Evolutionary conservation across 495 filamentous ascomycete species (phyloP), one percentile per base, ranked within the genome.

Genomic region (Penicillium paradoxum): DNA sequence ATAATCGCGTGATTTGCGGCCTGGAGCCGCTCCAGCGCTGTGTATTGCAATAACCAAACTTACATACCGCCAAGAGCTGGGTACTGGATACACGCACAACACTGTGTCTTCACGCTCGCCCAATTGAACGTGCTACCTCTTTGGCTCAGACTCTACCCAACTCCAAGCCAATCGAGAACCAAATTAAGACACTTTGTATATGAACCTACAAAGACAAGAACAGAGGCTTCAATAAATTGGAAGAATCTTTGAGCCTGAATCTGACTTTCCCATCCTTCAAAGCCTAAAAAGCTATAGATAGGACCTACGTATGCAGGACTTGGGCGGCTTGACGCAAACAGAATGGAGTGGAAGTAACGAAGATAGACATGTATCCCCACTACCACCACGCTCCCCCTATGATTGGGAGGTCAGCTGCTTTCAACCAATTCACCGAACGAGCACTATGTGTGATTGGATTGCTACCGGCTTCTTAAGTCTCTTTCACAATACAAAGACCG

Each of bases 41-140:
- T 9, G 55, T 53, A 53, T 53, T 45, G 6, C 3, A 21, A 13
- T 13, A 41, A 51, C 36, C 9, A 41, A 6, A 3, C 11, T 56
- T 51, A 57, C 48, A 40, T 41, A 43, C 49, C 45, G 52, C 55
- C 44, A 9, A 45, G 33, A 25, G 6, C 38, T n/a, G 49, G 45
- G 57, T 60, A 45, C 46, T 37, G 10, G 15, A 45, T 56, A 60
- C 57, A 49, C 57, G 51, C 57, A 60, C 49, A 50, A 59, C 43
- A 54, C 36, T 38, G 45, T 49, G 24, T 50, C 37, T 50, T 27
- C 38, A 42, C 29, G 41, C 52, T 30, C 18, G 17, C 9, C 46
- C 22, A 14, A 40, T 32, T 39, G 49, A 41, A 48, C 6, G 43
- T 38, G 36, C 37, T 47, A 42, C 52, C 46, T 32, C 2, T 11